Evolutionary conservation across 1,284 basidiomycete genomes (phyloP), one percentile per base, ranked within the genome.

Genomic region (Austroboletus olivaceoglutinosus): DNA sequence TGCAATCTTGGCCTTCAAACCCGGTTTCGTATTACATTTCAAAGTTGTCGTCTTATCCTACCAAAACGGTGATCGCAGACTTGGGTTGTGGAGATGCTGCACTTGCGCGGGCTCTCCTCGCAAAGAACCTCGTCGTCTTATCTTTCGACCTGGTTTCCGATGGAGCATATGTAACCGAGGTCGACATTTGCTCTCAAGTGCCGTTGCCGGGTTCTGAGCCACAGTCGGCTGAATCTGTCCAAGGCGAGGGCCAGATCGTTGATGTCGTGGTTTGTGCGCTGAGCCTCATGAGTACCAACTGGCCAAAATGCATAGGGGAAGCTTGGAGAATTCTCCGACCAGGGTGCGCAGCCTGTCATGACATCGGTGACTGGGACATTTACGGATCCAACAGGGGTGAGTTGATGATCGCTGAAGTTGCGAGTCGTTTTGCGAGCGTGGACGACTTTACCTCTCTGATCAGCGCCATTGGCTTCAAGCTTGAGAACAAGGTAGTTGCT

Each of bases 241-340:
- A 68, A 34, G 81, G 82, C 18, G 73, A 80, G 56, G 85, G 79
- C n/a, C 82, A 91, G 56, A 70, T 97, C 6, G 91, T 91, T 4
- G 96, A 99, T 64, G 86, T 91, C 6, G 93, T 86, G 2, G 87
- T 99, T 25, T 99, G 94, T 67, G 93, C 94, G 38, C 76, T 99
- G 53, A 96, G 93, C 62, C 75, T 99, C 54, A 99, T 99, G 97
- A 91, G 93, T 33, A 92, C 87, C 11, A 98, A 99, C 68, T 99
- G 97, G 97, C 81, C 93, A 15, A 81, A 80, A 22, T 94, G 93
- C 67, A 79, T 98, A 33, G 77, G 89, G 29, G 96, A 99, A 69
- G 90, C 91, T 4, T 90, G 90, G 80, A 76, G 97, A 52, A 82
- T 99, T 29, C 74, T 99, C 37, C 87, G 85, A 64, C 70, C 77